These are phyloP conservation scores for Candida germanica DNA, from an alignment of 805 yeast genomes.

Conservation along the genomic window DNA sequence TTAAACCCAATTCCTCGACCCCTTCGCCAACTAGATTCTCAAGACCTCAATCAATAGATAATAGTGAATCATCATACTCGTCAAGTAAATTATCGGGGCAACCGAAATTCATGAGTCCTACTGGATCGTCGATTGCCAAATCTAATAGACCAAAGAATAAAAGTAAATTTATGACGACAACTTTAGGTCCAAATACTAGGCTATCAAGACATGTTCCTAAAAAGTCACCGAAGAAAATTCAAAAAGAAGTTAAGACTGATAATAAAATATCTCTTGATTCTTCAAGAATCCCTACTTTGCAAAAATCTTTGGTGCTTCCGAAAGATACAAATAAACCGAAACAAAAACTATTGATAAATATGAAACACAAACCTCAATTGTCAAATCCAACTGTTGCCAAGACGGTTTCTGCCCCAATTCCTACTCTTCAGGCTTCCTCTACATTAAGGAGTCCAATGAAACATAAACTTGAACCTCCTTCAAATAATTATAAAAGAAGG, in stretches of 20 bases:
- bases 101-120: constrained; percentile 26
- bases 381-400: constrained; percentile 1
- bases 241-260: neutral
- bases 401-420: neutral
- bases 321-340: constrained; percentile 21
- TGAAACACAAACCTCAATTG: constrained; percentile 16
- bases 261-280: constrained; percentile 16
- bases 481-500: constrained; percentile 7
- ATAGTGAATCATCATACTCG: constrained; percentile 2
- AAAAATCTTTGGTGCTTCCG: constrained; percentile 20
- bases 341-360: constrained; percentile 24
- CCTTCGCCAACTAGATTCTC: constrained; percentile 1
- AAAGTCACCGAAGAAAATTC: constrained; percentile 8
- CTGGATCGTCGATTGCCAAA: constrained; percentile 30
- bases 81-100: constrained; percentile 1
- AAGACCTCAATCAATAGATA: neutral
- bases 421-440: neutral
- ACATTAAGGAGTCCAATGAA: neutral
- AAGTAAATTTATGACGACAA: constrained; percentile 35
- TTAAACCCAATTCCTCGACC: neutral
- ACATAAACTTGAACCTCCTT: neutral
- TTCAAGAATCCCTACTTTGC: constrained; percentile 17
- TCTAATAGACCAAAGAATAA: constrained; percentile 14
- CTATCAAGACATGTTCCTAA: constrained; percentile 19
- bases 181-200: constrained; percentile 31